phyloP scores from a whole-genome alignment of 2,329 filamentous ascomycete genomes.

The Fusarium globosum region DNA sequence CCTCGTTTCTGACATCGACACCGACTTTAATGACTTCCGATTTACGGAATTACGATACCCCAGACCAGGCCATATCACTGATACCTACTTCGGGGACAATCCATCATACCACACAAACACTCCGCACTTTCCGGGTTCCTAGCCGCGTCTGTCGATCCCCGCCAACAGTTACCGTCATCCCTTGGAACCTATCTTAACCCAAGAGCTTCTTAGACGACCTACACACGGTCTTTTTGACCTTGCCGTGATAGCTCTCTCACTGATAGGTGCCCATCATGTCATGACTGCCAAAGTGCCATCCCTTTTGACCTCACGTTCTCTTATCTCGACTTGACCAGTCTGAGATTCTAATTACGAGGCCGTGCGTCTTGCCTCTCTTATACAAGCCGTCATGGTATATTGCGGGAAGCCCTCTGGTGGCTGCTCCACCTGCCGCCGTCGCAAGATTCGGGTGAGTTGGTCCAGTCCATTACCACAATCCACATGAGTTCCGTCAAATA shows the following conservation, averaged over 20 bases:
- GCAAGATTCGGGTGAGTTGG: conserved; percentile 65
- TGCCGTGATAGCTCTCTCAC: background rate
- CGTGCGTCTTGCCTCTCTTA: conserved; percentile 1
- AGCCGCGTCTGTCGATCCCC: background rate
- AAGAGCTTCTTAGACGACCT: background rate
- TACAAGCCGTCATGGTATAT: conserved; percentile 61
- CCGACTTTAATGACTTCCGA: conserved; percentile 9
- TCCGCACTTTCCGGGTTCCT: background rate
- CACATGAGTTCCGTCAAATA: background rate
- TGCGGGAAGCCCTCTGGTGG: conserved; percentile 68
- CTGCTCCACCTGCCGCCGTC: conserved; percentile 65
- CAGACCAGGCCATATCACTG: background rate
- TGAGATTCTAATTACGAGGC: conserved; percentile 1
- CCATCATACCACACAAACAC: background rate
- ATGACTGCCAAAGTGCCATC: conserved; percentile 29
- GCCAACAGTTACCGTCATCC: background rate
- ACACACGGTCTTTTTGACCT: conserved; percentile 2
- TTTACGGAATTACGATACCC: conserved; percentile 13
- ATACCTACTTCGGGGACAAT: background rate
- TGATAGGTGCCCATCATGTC: conserved; percentile 35
- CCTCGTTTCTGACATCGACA: background rate
- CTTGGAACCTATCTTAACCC: background rate
- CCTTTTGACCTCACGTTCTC: conserved; percentile 2
- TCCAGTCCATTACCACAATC: background rate
- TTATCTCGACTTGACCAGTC: conserved; percentile 1